Evolutionary conservation across 2,329 filamentous ascomycete genomes (phyloP), one percentile per base, ranked within the genome.

Genomic region (Alternaria ethzedia): DNA sequence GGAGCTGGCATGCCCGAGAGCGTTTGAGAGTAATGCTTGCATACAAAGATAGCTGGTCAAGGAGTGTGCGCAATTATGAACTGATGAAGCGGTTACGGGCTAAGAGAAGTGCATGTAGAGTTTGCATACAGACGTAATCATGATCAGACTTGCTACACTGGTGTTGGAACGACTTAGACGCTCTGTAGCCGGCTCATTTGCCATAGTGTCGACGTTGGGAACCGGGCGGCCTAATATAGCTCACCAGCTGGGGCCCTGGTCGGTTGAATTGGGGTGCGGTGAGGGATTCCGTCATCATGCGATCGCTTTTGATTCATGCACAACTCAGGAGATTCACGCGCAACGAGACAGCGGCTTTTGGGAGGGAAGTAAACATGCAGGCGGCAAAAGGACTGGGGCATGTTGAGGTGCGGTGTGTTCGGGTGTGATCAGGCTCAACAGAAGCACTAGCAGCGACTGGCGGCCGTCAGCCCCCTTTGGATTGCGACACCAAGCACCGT

Each of bases 211-310:
- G 59, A 63, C 59, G 58, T 65, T 64, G 63, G 70, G 71, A 71
- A 70, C 72, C 66, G 64, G 68, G 66, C 68, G 55, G 50, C 65
- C 68, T 71, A 66, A 63, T 70, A 74, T 72, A 70, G 70, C 59
- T 52, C 43, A 50, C 45, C 15, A 45, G 52, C 66, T 57, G 62
- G 67, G 67, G 46, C 58, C 64, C 52, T 57, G 64, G 60, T 46
- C 52, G 28, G 15, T n/a, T 41, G 28, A 54, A 57, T 61, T 52
- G 25, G 56, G 26, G 32, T 65, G 62, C 57, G 44, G 59, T 57
- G 51, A 45, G 63, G 54, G 63, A 69, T 70, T 60, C 64, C 63
- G 64, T 71, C 69, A 70, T 70, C 32, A 47, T 59, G 64, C 65
- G 57, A 57, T 64, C 59, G 25, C 63, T 63, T 59, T 63, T 26